A percentile compares a stretch with the other conserved stretches of the same genome.
These are phyloP conservation scores for Larix kaempferi DNA, from an alignment of 75 land plant species.

Conservation along the genomic window DNA sequence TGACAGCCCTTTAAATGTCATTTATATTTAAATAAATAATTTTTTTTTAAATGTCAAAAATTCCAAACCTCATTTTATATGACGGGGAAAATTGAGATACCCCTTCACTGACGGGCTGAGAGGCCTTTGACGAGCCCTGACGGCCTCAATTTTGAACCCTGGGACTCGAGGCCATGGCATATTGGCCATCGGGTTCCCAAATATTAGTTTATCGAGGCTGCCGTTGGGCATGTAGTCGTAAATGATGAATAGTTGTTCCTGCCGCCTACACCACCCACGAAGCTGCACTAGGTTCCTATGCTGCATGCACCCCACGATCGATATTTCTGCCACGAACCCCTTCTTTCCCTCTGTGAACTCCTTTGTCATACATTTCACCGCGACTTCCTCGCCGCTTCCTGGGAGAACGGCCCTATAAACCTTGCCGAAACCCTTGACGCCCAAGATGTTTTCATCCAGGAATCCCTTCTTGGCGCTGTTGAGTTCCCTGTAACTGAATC, in stretches of 20 bases:
- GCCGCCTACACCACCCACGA: constrained; percentile 20
- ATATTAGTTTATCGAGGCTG: constrained; percentile 26
- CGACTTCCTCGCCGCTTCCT: background rate
- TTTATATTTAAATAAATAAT: too few species aligned
- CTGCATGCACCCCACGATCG: constrained; percentile 17
- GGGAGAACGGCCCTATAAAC: constrained; percentile 9
- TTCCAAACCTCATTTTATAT: too few species aligned
- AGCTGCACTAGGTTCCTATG: constrained; percentile 37
- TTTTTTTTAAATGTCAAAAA: too few species aligned
- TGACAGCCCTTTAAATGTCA: too few species aligned
- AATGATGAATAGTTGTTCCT: constrained; percentile 27
- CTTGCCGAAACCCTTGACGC: constrained; percentile 12
- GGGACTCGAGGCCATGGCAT: background rate
- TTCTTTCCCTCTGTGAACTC: constrained; percentile 23
- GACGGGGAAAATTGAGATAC: too few species aligned
- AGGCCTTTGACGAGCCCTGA: too few species aligned
- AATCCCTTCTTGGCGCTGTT: constrained; percentile 22
- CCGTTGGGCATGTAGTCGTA: constrained; percentile 38
- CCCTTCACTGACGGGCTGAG: too few species aligned
- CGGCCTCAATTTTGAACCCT: too few species aligned
- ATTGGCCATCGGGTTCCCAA: background rate
- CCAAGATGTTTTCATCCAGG: constrained; percentile 6
- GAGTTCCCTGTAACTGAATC: constrained; percentile 26
- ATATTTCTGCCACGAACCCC: constrained; percentile 32
- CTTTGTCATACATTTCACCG: background rate